Conservation (phyloP, 208 protist species). For the Acanthamoeba triangularis region DNA sequence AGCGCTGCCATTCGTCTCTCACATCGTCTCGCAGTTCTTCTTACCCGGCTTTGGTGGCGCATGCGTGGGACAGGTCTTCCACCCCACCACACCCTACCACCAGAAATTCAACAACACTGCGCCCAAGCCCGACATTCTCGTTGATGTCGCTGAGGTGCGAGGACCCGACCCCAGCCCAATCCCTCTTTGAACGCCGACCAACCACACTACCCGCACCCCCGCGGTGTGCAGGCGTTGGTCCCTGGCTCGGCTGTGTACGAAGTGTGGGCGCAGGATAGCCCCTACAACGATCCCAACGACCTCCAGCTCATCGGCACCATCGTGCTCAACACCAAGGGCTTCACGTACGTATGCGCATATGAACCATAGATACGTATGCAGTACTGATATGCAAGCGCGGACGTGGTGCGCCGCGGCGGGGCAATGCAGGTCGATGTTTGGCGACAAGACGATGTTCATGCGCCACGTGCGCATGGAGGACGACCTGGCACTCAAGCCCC, state of each 20-base stretch:
- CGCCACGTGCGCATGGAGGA: constrained; percentile 8
- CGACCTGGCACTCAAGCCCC: neutral
- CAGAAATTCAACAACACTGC: neutral
- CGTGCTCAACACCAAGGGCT: neutral
- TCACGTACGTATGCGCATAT: too few relatives aligned
- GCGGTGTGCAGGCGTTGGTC: neutral
- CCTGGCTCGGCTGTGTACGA: neutral
- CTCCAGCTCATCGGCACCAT: neutral
- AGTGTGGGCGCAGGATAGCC: neutral
- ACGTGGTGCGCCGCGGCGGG: too few relatives aligned
- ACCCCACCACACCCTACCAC: neutral
- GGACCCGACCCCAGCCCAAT: neutral
- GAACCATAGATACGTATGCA: neutral
- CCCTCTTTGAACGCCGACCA: neutral
- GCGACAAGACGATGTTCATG: neutral
- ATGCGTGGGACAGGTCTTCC: constrained; percentile 32
- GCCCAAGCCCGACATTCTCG: neutral
- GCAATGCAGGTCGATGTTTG: neutral
- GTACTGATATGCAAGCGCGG: too few relatives aligned
- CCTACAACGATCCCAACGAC: neutral
- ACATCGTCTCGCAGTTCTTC: neutral
- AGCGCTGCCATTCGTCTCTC: neutral
- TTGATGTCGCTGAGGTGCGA: neutral
- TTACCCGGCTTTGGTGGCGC: neutral
- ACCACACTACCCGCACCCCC: too few relatives aligned